phyloP scores from a whole-genome alignment of 1,284 basidiomycete species.

The Ustilago tritici region DNA sequence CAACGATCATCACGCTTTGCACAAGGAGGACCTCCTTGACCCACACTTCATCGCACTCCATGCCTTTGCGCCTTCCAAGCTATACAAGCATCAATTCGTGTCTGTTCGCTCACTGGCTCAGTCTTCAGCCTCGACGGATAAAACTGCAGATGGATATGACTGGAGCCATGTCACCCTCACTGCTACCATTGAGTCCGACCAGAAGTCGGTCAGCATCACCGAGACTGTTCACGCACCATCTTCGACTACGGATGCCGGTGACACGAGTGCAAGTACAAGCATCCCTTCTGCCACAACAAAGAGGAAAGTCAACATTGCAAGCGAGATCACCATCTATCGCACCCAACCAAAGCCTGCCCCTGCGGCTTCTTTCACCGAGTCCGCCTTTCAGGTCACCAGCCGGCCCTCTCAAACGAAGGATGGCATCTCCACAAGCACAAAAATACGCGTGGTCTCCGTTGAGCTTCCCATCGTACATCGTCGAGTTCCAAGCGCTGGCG shows the following conservation, averaged over 20 bases:
- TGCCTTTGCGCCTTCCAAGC: conserved; percentile 38
- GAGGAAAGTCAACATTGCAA: conserved; percentile 21
- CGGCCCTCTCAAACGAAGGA: conserved; percentile 11
- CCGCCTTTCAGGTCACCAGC: conserved; percentile 25
- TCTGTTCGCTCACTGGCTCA: conserved; percentile 33
- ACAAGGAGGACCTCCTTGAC: conserved; percentile 10
- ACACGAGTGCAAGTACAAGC: too few relatives aligned
- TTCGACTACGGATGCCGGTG: background rate
- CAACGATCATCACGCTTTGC: conserved; percentile 2
- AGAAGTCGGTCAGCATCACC: conserved; percentile 23
- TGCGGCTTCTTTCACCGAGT: background rate
- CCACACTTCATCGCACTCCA: conserved; percentile 33
- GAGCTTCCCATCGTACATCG: conserved; percentile 31
- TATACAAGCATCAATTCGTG: conserved; percentile 43
- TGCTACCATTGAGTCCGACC: conserved; percentile 27
- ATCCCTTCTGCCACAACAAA: conserved; percentile 12
- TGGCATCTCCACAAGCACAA: conserved; percentile 13
- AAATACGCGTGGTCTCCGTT: conserved; percentile 37
- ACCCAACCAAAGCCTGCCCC: conserved; percentile 8
- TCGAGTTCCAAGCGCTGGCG: conserved; percentile 1
- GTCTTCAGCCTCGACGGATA: background rate
- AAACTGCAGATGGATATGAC: conserved; percentile 6
- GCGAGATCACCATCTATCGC: conserved; percentile 42
- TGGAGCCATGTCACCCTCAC: conserved; percentile 31
- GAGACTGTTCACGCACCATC: conserved; percentile 20